These are phyloP conservation scores for Hysterangium stoloniferum DNA, from an alignment of 768 basidiomycete genomes.

Conservation along the genomic window DNA sequence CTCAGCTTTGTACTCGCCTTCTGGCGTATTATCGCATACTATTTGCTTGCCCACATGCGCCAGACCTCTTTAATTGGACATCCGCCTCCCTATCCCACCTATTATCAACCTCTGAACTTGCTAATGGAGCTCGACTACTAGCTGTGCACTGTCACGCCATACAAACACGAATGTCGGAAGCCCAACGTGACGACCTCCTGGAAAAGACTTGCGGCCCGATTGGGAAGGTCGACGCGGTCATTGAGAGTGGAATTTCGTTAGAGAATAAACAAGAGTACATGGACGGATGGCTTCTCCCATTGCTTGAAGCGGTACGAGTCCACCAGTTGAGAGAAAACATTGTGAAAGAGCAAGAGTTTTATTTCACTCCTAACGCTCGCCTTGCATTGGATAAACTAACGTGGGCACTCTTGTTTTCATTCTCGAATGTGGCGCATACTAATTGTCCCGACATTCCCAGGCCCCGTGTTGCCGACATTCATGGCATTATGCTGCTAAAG, in stretches of 20 bases:
- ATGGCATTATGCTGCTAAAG: constrained; percentile 61
- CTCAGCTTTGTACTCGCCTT: constrained; percentile 58
- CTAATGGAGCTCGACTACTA: constrained; percentile 57
- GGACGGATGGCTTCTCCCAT: constrained; percentile 81
- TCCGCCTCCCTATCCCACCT: constrained; percentile 34
- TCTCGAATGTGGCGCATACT: constrained; percentile 10
- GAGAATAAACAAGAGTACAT: constrained; percentile 38
- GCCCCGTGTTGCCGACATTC: constrained; percentile 48
- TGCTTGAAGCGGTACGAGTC: constrained; percentile 59
- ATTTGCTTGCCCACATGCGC: constrained; percentile 62
- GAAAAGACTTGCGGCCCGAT: constrained; percentile 49
- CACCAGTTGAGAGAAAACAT: constrained; percentile 41
- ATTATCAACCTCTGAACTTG: constrained; percentile 45
- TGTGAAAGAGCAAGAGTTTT: constrained; percentile 39
- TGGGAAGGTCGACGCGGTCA: constrained; percentile 50
- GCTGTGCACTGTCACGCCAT: constrained; percentile 73
- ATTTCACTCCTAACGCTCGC: too few relatives aligned
- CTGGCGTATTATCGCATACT: constrained; percentile 79
- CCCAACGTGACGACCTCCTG: constrained; percentile 62
- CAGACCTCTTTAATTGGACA: constrained; percentile 55
- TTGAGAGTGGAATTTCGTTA: constrained; percentile 46
- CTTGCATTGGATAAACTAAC: constrained; percentile 47
- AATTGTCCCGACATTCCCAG: constrained; percentile 30
- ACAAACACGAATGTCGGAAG: constrained; percentile 73
- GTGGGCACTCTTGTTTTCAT: constrained; percentile 28